A percentile compares a stretch with the other conserved stretches of the same genome.
Conservation (phyloP, 164 flowering plant genomes). For the Malania oleifera region DNA sequence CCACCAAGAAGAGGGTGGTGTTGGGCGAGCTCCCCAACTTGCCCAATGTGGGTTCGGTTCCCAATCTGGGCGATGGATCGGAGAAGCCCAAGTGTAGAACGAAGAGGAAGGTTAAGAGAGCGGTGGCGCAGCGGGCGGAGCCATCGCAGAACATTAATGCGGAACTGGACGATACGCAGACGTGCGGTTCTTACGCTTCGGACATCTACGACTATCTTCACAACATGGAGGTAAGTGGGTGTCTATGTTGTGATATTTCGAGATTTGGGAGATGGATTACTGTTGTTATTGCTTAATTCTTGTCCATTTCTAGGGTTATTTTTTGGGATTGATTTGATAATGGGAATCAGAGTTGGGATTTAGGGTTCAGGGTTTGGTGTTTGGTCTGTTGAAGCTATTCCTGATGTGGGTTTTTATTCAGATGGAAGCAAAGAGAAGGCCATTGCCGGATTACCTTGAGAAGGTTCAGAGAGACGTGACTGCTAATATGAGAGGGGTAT, state of each 20-base stretch:
- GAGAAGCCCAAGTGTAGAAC: constrained; percentile 6
- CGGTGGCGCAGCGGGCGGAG: not conserved
- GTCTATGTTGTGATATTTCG: too few relatives aligned
- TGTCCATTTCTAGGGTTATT: not conserved
- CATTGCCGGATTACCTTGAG: too few relatives aligned
- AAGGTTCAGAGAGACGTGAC: too few relatives aligned
- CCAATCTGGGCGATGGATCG: not conserved
- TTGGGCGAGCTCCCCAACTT: constrained; percentile 26
- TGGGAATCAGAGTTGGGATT: too few relatives aligned
- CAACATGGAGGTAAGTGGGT: constrained; percentile 28
- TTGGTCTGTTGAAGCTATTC: too few relatives aligned
- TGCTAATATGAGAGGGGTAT: too few relatives aligned
- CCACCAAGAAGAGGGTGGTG: constrained; percentile 23
- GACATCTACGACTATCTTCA: constrained; percentile 29
- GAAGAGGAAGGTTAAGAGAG: constrained; percentile 11
- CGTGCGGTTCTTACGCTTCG: constrained; percentile 23
- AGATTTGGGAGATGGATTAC: too few relatives aligned
- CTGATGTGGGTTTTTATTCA: too few relatives aligned
- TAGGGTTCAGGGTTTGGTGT: too few relatives aligned
- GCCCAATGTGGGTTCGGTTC: constrained; percentile 4
- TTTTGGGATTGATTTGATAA: too few relatives aligned
- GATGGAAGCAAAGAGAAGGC: too few relatives aligned
- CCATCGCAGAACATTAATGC: constrained; percentile 1
- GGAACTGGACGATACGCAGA: constrained; percentile 22
- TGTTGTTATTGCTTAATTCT: not conserved